phyloP scores from a whole-genome alignment of 805 yeast genomes.

The Phaffomyces antillensis region DNA sequence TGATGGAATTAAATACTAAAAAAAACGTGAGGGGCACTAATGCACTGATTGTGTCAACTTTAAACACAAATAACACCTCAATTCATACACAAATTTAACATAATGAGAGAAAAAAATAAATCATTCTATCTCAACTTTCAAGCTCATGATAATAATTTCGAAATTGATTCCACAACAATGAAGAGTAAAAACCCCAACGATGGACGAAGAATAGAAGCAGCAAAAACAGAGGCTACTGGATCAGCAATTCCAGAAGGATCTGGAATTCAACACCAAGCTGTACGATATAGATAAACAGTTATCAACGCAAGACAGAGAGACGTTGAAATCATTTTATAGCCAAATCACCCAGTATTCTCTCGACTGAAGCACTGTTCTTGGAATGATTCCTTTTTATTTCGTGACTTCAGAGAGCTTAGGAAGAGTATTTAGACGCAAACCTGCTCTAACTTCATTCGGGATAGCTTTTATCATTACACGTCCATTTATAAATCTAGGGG shows the following conservation, averaged over 20 bases:
- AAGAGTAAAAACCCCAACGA: too few species aligned
- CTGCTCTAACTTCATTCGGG: not conserved
- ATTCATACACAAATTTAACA: too few species aligned
- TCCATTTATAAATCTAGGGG: not conserved
- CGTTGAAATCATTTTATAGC: not conserved
- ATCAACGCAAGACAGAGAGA: not conserved
- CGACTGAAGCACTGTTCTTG: not conserved
- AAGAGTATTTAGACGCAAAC: not conserved
- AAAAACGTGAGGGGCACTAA: too few species aligned
- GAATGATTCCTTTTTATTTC: not conserved
- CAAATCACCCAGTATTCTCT: not conserved
- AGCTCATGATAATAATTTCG: too few species aligned
- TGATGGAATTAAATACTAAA: too few species aligned
- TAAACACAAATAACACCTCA: too few species aligned
- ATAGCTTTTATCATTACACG: not conserved
- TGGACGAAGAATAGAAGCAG: too few species aligned
- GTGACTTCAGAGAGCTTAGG: not conserved
- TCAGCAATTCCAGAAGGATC: not conserved
- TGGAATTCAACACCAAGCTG: not conserved
- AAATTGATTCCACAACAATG: too few species aligned
- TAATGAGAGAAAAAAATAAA: too few species aligned
- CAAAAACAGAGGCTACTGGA: too few species aligned
- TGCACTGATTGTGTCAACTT: too few species aligned
- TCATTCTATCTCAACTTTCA: too few species aligned
- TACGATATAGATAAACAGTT: not conserved